Evolutionary conservation across 768 basidiomycete species (phyloP), one percentile per base, ranked within the genome.

Genomic region (Cyclocybe cylindracea): DNA sequence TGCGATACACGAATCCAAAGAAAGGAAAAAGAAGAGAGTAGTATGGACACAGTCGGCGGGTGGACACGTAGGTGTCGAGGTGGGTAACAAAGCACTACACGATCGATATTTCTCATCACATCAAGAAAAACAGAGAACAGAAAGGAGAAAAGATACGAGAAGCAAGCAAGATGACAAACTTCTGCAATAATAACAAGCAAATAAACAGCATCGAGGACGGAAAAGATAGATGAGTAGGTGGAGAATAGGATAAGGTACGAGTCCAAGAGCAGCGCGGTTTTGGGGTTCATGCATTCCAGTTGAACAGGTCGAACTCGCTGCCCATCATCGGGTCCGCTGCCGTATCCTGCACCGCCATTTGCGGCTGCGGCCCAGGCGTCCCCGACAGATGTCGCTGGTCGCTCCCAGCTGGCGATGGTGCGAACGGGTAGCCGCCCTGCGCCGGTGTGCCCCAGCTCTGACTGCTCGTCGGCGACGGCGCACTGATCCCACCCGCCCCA

Each of bases 241-340:
- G 16, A 16, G 46, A 39, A 49, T 54, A 54, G 48, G 50, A 54
- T 60, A 62, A 59, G 58, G 55, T 60, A 58, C 61, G 24, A 24
- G 24, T 24, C 24, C 24, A 24, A 24, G 24, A 24, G 24, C 24
- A 24, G 24, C 2, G 24, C 24, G 5, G 24, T 46, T 60, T 61
- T 64, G 70, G 44, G 39, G 45, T 49, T 72, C 67, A 75, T 50
- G 72, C 71, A 58, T 68, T 73, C 80, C 84, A 86, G 62, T 80
- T 82, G 65, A 84, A 82, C 55, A 83, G 67, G 55, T 84, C 83
- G 58, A 81, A 79, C 49, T 85, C 84, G 59, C 63, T 72, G 46
- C 68, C 48, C 35, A 74, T 70, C 48, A 69, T 65, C 61, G 70
- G 72, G 60, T 81, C 80, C 59, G 63, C 63, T 49, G 70, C 66